Evolutionary conservation across 495 filamentous ascomycete species (phyloP).

Genomic region (Penicillium macrosclerotiorum): DNA sequence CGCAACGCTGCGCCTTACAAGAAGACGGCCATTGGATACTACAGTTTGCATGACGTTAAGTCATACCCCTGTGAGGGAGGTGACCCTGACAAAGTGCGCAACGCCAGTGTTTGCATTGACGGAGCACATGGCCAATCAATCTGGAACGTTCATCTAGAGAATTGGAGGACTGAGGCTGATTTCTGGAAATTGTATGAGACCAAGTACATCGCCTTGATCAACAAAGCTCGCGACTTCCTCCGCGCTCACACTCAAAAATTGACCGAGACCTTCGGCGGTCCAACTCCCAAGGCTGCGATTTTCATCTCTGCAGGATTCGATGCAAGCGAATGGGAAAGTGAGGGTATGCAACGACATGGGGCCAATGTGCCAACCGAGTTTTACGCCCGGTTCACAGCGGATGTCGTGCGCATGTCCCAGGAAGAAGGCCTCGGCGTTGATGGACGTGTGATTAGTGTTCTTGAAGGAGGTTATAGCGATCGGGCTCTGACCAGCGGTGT

Average conservation of each 20-base stretch:
- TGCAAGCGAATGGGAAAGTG: conserved; percentile 89
- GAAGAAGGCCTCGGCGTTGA: conserved; percentile 76
- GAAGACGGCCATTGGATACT: conserved; percentile 88
- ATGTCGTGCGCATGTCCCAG: conserved; percentile 76
- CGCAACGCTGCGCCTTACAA: conserved; percentile 69
- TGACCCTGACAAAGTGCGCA: conserved; percentile 84
- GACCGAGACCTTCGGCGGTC: conserved; percentile 47
- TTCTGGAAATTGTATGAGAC: conserved; percentile 86
- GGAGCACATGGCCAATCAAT: conserved; percentile 88
- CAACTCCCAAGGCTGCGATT: conserved; percentile 73
- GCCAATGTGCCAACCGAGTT: conserved; percentile 96
- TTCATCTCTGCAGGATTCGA: conserved; percentile 97
- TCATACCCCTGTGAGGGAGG: conserved; percentile 92
- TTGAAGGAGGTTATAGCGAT: conserved; percentile 95
- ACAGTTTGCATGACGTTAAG: conserved; percentile 96
- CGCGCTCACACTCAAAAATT: conserved; percentile 63
- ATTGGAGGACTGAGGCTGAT: conserved; percentile 75
- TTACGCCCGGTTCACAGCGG: conserved; percentile 84
- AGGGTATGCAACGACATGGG: conserved; percentile 89
- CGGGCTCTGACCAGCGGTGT: conserved; percentile 84
- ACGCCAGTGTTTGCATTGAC: conserved; percentile 88
- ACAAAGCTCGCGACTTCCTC: conserved; percentile 77
- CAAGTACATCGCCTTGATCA: conserved; percentile 70
- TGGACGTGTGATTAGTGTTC: conserved; percentile 83
- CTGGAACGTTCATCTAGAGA: conserved; percentile 93